Evolutionary conservation across 208 protist species (phyloP).

Genomic region (Histomonas meleagridis): DNA sequence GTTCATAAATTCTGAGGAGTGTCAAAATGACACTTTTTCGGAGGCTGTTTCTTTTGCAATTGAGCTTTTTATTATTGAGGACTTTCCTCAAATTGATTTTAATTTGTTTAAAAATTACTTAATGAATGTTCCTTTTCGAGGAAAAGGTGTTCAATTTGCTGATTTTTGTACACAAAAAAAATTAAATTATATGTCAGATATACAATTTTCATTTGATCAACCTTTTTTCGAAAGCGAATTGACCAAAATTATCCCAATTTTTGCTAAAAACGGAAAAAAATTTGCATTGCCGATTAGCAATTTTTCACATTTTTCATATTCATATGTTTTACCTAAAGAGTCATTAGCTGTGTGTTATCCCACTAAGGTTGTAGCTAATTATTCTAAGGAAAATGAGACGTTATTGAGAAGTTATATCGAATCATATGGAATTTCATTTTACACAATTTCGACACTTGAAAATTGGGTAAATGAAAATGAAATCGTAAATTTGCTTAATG

Average conservation of each 20-base stretch:
- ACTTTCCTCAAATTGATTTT: background rate
- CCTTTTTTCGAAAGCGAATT: background rate
- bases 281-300: too few species aligned
- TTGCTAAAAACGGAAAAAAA: background rate
- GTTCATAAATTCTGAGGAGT: background rate
- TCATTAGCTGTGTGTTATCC: too few species aligned
- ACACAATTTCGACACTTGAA: background rate
- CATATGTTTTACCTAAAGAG: too few species aligned
- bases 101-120: background rate
- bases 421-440: background rate
- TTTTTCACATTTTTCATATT: too few species aligned
- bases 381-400: background rate
- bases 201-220: background rate
- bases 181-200: background rate
- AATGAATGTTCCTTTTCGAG: background rate
- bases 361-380: background rate
- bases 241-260: background rate
- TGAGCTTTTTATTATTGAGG: background rate
- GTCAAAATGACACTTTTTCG: background rate
- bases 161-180: background rate
- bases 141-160: background rate
- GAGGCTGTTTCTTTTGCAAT: background rate
- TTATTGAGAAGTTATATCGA: background rate
- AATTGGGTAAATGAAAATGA: constrained; percentile 2
- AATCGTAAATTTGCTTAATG: background rate